Conservation (phyloP, 2,329 filamentous ascomycete genomes). For the Anthostomella pinea region DNA sequence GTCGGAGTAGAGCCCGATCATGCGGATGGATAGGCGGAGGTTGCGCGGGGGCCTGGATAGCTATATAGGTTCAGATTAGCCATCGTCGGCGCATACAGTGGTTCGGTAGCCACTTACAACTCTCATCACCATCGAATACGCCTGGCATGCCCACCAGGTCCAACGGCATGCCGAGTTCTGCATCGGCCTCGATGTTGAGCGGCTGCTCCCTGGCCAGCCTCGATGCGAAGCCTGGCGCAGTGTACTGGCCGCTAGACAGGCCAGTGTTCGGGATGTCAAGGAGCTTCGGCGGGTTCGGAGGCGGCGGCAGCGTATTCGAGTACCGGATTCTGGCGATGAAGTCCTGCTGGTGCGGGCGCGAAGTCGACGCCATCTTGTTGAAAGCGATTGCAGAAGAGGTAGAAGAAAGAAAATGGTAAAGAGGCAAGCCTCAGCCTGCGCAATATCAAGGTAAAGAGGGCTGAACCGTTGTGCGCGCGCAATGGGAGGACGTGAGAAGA, state of each 20-base stretch:
- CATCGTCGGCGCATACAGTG: slow-evolving; percentile 1
- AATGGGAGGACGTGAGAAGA: too few species aligned
- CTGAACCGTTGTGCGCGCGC: too few species aligned
- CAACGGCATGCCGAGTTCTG: slow-evolving; percentile 95
- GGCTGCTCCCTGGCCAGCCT: slow-evolving; percentile 87
- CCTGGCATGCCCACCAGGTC: slow-evolving; percentile 93
- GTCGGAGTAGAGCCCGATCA: slow-evolving; percentile 79
- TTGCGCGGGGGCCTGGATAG: slow-evolving; percentile 75
- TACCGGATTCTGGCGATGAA: slow-evolving; percentile 96
- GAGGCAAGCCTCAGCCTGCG: background rate
- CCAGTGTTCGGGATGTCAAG: slow-evolving; percentile 96
- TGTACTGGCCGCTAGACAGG: slow-evolving; percentile 81
- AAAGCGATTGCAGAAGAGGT: slow-evolving; percentile 1
- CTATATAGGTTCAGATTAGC: slow-evolving; percentile 45
- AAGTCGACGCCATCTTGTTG: slow-evolving; percentile 41
- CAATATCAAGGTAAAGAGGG: background rate
- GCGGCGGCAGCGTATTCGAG: slow-evolving; percentile 91
- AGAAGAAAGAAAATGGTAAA: slow-evolving; percentile 4
- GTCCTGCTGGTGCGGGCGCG: slow-evolving; percentile 74
- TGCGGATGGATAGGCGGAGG: slow-evolving; percentile 73
- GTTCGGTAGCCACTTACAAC: slow-evolving; percentile 58
- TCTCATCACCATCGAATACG: slow-evolving; percentile 92
- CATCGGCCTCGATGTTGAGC: slow-evolving; percentile 94
- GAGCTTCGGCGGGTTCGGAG: slow-evolving; percentile 91
- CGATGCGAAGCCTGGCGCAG: slow-evolving; percentile 84